A percentile compares a stretch with the other conserved stretches of the same genome.
Conservation (phyloP, 805 yeast species). For the Cyberlindnera veronae region DNA sequence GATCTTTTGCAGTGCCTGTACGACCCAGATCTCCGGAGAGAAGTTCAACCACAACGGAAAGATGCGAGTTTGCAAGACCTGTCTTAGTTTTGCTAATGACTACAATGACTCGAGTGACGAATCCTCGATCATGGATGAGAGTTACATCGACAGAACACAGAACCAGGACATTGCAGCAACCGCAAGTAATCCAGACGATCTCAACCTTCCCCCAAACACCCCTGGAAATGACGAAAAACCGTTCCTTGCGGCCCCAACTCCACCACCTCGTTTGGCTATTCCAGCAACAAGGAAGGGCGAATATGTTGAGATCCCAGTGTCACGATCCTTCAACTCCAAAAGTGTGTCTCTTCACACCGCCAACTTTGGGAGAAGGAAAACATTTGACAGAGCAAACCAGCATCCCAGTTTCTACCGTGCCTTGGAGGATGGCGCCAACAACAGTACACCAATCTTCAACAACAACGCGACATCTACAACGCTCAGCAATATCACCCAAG, state of each 20-base stretch:
- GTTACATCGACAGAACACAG: conserved; percentile 22
- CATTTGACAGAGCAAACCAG: conserved; percentile 17
- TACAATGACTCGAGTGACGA: conserved; percentile 77
- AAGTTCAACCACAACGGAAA: conserved; percentile 61
- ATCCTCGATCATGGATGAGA: conserved; percentile 38
- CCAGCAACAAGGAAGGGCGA: conserved; percentile 81
- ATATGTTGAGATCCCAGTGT: conserved; percentile 63
- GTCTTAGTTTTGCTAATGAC: conserved; percentile 58
- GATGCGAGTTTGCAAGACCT: conserved; percentile 73
- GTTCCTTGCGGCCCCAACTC: conserved; percentile 42
- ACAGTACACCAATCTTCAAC: conserved; percentile 2
- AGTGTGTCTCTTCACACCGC: conserved; percentile 25
- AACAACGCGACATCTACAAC: not conserved
- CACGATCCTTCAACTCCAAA: conserved; percentile 27
- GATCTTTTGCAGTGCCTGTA: conserved; percentile 84
- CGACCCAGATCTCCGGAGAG: conserved; percentile 65
- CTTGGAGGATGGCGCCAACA: conserved; percentile 8
- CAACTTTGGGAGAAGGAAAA: conserved; percentile 25
- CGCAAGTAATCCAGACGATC: conserved; percentile 18
- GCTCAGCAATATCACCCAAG: conserved; percentile 1
- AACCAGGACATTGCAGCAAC: conserved; percentile 15
- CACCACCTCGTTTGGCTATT: conserved; percentile 72
- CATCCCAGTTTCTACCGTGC: conserved; percentile 13
- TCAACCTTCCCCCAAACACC: conserved; percentile 13
- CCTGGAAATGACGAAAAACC: conserved; percentile 20